Evolutionary conservation across 768 basidiomycete species (phyloP).

Genomic region (Brasilioporus rufonigricans): DNA sequence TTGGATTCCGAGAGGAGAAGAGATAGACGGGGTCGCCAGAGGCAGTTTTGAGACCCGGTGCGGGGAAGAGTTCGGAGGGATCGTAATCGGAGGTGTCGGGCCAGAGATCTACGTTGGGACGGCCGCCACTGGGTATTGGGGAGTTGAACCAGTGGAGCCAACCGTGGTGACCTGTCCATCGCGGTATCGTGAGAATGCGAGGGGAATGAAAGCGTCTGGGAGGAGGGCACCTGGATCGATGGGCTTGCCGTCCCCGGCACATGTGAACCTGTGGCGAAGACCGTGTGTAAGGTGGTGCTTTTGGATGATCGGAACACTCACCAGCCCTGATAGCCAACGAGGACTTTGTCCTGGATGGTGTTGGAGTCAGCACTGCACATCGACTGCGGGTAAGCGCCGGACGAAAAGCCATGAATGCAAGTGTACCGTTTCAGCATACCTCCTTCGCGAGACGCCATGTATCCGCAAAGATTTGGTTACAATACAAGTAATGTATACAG

Average conservation of each 20-base stretch:
- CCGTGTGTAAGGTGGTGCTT: background rate
- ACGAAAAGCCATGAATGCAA: background rate
- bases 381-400: background rate
- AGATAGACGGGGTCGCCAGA: conserved; percentile 61
- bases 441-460: background rate
- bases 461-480: background rate
- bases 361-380: conserved; percentile 56
- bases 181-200: background rate
- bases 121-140: conserved; percentile 68
- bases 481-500: background rate
- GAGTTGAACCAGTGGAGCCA: conserved; percentile 83
- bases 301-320: conserved; percentile 19
- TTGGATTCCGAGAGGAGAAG: conserved; percentile 76
- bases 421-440: background rate
- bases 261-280: conserved; percentile 57
- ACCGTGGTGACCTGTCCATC: conserved; percentile 60
- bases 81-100: conserved; percentile 73
- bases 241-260: conserved; percentile 64
- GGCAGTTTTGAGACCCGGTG: conserved; percentile 59
- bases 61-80: conserved; percentile 65
- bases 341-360: conserved; percentile 80
- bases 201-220: background rate
- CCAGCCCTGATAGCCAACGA: conserved; percentile 91
- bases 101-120: conserved; percentile 75
- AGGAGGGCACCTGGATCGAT: conserved; percentile 50